Evolutionary conservation across 805 yeast species (phyloP), one percentile per base, ranked within the genome.

Genomic region (Brettanomyces bruxellensis): DNA sequence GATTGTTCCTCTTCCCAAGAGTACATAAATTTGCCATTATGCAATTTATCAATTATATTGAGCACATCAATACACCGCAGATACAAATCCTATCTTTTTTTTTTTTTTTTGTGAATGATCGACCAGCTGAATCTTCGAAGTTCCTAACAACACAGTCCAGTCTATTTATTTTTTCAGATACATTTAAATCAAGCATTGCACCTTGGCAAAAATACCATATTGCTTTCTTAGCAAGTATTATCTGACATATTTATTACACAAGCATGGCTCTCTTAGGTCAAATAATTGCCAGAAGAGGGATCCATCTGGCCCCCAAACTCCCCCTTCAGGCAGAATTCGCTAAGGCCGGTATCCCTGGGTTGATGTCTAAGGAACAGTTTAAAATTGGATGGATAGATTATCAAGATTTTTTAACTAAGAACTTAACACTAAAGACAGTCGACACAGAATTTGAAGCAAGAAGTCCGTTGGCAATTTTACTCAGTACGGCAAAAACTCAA

Each of bases 371-470:
- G 2, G 61, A 72, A 46, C 95, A 88, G 34, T 86, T 81, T 66
- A 67, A 81, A 48, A 65, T 74, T 3, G 85, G 89, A 3, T 91
- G 97, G 97, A 67, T 67, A 4, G 84, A 89, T 47, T 82, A 87
- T 64, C 99, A 91, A 67, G 71, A 69, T 45, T 78, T 68, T 50
- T 65, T 80, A 46, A 74, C 85, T 47, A 72, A 80, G 54, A 77
- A 79, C 46, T 67, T 86, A 53, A 73, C 83, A 22, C 66, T 76
- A 53, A 67, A 77, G 43, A 85, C 95, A 1, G 76, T 75, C 43
- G 96, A 95, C 13, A 86, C 95, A 1, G 83, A 79, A 46, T 75
- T 81, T 61, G 96, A 88, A 64, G 75, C 84, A 6, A 78, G 85
- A 60, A 68, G 75, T 18, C 91, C 96, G 3, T 78, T 83, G 61